Base-by-base conservation (phyloP, 768 basidiomycete genomes). In the Naganishia friedmannii region DNA sequence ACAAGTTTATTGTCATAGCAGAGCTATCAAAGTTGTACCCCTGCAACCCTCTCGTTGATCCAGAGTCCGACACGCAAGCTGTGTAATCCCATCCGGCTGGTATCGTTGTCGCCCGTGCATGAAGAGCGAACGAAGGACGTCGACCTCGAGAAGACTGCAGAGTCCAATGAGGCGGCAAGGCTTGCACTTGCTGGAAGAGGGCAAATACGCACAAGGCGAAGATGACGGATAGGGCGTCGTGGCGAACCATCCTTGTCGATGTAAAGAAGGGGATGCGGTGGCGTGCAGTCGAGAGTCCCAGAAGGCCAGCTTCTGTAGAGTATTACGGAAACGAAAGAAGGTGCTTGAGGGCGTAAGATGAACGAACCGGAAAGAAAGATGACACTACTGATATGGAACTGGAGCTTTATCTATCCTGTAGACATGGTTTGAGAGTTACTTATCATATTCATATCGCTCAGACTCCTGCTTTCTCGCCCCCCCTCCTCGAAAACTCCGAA, bases 51-150 rank as follows among this genome's bases (percentile, higher is more conserved):
- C 60, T 23, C 7, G 37, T 6, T 6, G 21, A 26, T 6, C 60
- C 39, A 45, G 37, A 17, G n/a, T 63, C 60, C 6, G 7, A 9
- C 31, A 63, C 60, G 39, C 60, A 63, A 15, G 46, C 26, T 23
- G 60, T 63, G 17, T 63, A 63, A 13, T 42, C 60, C 60, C 60
- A 63, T 23, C 60, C 60, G 42, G 37, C 23, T n/a, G 60, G 60
- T n/a, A 63, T 63, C 60, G 60, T 45, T 37, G 60, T 63, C 21
- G 60, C 60, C 12, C 60, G 60, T 17, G 60, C 37, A 26, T 46
- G 60, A 9, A 63, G 60, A 10, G 23, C 39, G 28, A 37, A 15
- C 3, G 60, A 63, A 3, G 57, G n/a, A 2, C 60, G 37, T 23
- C 60, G 60, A 5, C 60, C 23, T 37, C 15, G 23, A 5, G 60